Evolutionary conservation across 345 rosid species (phyloP).

Genomic region (Nephelium lappaceum): DNA sequence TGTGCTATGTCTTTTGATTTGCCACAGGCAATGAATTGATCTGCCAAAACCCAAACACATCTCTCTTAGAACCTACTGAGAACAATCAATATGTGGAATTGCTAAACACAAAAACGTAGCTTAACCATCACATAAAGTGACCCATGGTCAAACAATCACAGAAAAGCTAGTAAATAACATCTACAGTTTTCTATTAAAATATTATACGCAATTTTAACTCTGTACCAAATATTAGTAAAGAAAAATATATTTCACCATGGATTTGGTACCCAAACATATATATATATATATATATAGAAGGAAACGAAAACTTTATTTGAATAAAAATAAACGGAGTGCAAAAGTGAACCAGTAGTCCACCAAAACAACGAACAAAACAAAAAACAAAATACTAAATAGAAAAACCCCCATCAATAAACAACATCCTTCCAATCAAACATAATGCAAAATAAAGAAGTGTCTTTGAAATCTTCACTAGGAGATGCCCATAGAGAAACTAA

Average conservation of each 20-base stretch:
- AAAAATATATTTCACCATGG: neutral
- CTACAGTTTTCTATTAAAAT: neutral
- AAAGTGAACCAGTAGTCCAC: too few relatives aligned
- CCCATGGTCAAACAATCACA: neutral
- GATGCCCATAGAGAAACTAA: too few relatives aligned
- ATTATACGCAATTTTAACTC: neutral
- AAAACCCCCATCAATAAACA: too few relatives aligned
- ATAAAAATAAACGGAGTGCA: too few relatives aligned
- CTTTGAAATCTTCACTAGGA: too few relatives aligned
- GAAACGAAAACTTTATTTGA: too few relatives aligned
- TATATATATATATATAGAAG: too few relatives aligned
- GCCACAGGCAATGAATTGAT: conserved; percentile 83
- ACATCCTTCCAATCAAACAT: too few relatives aligned
- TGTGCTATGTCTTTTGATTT: conserved; percentile 69
- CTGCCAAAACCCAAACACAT: conserved; percentile 41
- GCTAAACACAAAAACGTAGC: neutral
- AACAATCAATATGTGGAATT: neutral
- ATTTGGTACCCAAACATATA: neutral
- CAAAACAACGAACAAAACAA: too few relatives aligned
- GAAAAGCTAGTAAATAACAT: neutral
- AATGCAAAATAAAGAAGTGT: too few relatives aligned
- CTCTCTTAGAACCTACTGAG: neutral
- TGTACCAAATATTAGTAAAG: neutral
- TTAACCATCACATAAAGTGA: neutral
- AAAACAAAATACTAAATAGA: too few relatives aligned